phyloP scores from a whole-genome alignment of 768 basidiomycete species.

The Porpolomopsis calyptriformis region DNA sequence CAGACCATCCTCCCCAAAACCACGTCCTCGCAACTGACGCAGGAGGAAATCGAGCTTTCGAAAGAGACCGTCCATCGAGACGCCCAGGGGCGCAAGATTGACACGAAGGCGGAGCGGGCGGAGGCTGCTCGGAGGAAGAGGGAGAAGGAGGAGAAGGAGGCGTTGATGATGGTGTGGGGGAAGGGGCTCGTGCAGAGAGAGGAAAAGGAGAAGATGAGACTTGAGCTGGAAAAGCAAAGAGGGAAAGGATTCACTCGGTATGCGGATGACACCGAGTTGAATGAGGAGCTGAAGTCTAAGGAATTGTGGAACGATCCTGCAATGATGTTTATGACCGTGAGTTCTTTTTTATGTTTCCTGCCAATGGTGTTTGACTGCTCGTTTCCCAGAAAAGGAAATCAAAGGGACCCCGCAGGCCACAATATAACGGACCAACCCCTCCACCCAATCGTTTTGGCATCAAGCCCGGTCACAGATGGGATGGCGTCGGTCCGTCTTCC shows the following conservation, averaged over 20 bases:
- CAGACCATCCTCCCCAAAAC: slow-evolving; percentile 47
- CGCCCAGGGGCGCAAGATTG: slow-evolving; percentile 76
- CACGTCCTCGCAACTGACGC: slow-evolving; percentile 30
- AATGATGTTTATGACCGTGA: slow-evolving; percentile 81
- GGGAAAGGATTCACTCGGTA: slow-evolving; percentile 61
- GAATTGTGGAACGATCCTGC: slow-evolving; percentile 98
- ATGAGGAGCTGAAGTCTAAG: slow-evolving; percentile 70
- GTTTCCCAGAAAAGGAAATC: slow-evolving; percentile 52
- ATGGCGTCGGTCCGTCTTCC: slow-evolving; percentile 74
- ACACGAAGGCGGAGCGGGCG: slow-evolving; percentile 73
- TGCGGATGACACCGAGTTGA: slow-evolving; percentile 77
- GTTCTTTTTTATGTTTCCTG: slow-evolving; percentile 15
- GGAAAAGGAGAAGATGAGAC: slow-evolving; percentile 55
- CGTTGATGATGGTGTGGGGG: slow-evolving; percentile 94
- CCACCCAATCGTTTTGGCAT: slow-evolving; percentile 95
- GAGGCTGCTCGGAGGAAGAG: slow-evolving; percentile 76
- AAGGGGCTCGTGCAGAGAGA: slow-evolving; percentile 89
- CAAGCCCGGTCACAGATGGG: slow-evolving; percentile 94
- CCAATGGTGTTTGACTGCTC: not conserved
- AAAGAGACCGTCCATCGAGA: slow-evolving; percentile 96
- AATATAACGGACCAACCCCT: slow-evolving; percentile 78
- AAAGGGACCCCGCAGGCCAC: slow-evolving; percentile 72
- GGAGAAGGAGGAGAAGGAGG: slow-evolving; percentile 77
- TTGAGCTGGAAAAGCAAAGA: slow-evolving; percentile 60
- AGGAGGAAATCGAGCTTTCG: slow-evolving; percentile 48